These are phyloP conservation scores for Senna tora DNA, from an alignment of 306 rosid species.

Conservation along the genomic window DNA sequence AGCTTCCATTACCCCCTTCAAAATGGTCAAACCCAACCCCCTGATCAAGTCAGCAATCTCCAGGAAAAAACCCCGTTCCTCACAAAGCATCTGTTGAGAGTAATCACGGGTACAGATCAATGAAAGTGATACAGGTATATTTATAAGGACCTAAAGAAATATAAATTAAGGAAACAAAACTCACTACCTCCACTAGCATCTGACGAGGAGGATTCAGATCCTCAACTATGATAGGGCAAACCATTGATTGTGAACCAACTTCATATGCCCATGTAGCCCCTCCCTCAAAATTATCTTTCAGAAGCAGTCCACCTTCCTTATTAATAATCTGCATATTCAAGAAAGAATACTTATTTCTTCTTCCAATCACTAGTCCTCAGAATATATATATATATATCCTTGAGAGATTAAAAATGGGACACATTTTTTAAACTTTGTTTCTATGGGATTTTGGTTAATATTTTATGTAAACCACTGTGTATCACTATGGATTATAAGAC, in stretches of 20 bases:
- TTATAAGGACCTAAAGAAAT: neutral
- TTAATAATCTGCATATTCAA: slow-evolving; percentile 66
- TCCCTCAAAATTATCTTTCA: slow-evolving; percentile 88
- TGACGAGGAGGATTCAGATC: slow-evolving; percentile 92
- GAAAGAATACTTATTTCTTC: slow-evolving; percentile 7
- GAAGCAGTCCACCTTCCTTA: slow-evolving; percentile 78
- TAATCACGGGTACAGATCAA: slow-evolving; percentile 7
- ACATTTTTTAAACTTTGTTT: too few relatives aligned
- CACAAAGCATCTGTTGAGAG: slow-evolving; percentile 84
- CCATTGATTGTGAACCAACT: slow-evolving; percentile 87
- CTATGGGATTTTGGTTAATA: neutral
- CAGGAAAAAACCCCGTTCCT: slow-evolving; percentile 87
- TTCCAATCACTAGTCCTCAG: slow-evolving; percentile 18
- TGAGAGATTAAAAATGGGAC: too few relatives aligned
- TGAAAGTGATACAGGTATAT: neutral
- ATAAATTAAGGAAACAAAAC: neutral
- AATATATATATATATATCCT: too few relatives aligned
- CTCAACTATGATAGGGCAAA: slow-evolving; percentile 93
- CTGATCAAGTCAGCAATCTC: slow-evolving; percentile 92
- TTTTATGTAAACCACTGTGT: neutral
- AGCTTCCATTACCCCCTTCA: slow-evolving; percentile 92
- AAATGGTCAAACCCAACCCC: slow-evolving; percentile 92
- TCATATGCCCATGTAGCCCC: slow-evolving; percentile 99
- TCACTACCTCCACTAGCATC: slow-evolving; percentile 91
- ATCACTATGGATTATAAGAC: neutral